Percentiles rank a stretch among this genome's conserved stretches.
These are phyloP conservation scores for Amaranthus palmeri DNA, from an alignment of 148 eudicot genomes.

Conservation along the genomic window DNA sequence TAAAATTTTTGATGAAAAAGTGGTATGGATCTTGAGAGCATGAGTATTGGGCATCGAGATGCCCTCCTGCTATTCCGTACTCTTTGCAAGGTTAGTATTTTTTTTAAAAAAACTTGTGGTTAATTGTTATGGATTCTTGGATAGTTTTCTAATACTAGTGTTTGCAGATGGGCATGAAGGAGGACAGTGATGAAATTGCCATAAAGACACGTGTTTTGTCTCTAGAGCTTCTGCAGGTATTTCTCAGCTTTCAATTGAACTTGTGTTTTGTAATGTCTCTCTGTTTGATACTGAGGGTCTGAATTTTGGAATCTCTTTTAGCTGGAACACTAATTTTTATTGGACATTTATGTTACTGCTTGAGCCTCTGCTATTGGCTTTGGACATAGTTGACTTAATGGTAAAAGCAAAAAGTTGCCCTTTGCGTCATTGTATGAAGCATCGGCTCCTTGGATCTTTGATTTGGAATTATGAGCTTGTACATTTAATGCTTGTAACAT, in stretches of 20 bases:
- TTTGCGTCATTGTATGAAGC: neutral
- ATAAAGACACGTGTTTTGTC: conserved; percentile 84
- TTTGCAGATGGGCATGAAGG: conserved; percentile 98
- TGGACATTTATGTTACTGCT: neutral
- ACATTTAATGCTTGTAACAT: too few species aligned
- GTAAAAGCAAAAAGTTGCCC: neutral
- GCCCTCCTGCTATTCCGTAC: conserved; percentile 93
- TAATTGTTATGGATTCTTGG: conserved; percentile 9
- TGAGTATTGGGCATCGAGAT: conserved; percentile 82
- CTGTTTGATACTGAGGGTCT: neutral
- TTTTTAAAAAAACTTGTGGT: neutral
- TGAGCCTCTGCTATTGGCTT: too few species aligned
- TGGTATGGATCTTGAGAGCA: conserved; percentile 80
- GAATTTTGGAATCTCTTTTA: neutral
- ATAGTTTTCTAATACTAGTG: conserved; percentile 20
- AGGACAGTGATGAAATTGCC: conserved; percentile 86
- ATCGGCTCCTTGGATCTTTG: neutral
- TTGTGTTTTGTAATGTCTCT: neutral
- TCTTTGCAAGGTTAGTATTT: conserved; percentile 84
- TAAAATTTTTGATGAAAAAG: conserved; percentile 25
- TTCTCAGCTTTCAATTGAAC: conserved; percentile 9
- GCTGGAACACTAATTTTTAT: neutral
- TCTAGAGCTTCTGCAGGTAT: conserved; percentile 95
- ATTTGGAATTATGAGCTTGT: neutral
- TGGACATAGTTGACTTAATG: too few species aligned